These are phyloP conservation scores for Hemileia vastatrix DNA, from an alignment of 1,284 basidiomycete genomes.

Conservation along the genomic window DNA sequence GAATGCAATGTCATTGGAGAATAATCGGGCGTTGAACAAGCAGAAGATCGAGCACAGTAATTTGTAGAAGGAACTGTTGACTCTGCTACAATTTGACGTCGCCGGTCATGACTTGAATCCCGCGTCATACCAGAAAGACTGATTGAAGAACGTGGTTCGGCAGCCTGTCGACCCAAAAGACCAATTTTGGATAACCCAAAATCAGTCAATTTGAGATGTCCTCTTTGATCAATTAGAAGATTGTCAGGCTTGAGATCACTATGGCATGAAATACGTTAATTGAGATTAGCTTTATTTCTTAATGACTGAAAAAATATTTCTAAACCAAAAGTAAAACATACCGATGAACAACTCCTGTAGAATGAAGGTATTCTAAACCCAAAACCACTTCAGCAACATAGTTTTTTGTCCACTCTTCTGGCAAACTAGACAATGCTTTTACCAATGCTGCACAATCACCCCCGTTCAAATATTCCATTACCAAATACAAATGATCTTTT, in stretches of 20 bases:
- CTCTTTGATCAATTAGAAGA: constrained; percentile 86
- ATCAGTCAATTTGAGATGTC: constrained; percentile 93
- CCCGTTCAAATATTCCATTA: constrained; percentile 59
- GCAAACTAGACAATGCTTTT: constrained; percentile 83
- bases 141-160: constrained; percentile 54
- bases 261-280: constrained; percentile 27
- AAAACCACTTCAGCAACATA: constrained; percentile 93
- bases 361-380: constrained; percentile 89
- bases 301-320: background rate
- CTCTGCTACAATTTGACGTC: constrained; percentile 45
- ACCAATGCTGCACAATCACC: constrained; percentile 94
- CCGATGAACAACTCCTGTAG: constrained; percentile 92
- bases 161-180: constrained; percentile 88
- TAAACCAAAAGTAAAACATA: constrained; percentile 47
- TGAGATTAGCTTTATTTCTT: background rate
- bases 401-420: constrained; percentile 92
- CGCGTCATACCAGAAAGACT: constrained; percentile 44
- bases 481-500: constrained; percentile 47
- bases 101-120: constrained; percentile 45
- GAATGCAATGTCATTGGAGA: constrained; percentile 11
- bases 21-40: constrained; percentile 7
- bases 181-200: constrained; percentile 96
- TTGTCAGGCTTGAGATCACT: constrained; percentile 99
- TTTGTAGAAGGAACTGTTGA: constrained; percentile 45
- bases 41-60: background rate